Base-by-base conservation (phyloP, 2,329 filamentous ascomycete species). In the Penicillium psychrosexuale region DNA sequence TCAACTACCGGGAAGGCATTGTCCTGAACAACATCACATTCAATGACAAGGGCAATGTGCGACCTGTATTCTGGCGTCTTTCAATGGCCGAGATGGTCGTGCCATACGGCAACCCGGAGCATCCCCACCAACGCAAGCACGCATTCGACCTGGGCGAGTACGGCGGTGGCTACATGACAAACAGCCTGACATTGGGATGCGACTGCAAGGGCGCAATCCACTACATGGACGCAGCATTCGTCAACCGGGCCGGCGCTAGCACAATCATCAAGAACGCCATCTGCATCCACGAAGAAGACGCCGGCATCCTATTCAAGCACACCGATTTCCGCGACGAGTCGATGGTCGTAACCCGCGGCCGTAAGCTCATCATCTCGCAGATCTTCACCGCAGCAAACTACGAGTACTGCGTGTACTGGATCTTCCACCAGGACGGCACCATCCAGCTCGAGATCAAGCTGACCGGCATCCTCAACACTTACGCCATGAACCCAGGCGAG, bases 371-470 rank as follows among this genome's bases (percentile, higher is more conserved):
- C 68, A 82, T 97, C 62, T 91, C 91, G 61, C 91, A 96, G 64
- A 88, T 96, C 69, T 96, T 97, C 76, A 97, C 92, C 0, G 92
- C 92, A 0, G 92, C 92, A 27, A 97, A 97, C 78, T 97, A 97
- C 75, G 92, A 97, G 72, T 97, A 97, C 75, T 88, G 86, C 67
- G 81, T 85, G 7, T 87, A 93, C 78, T 96, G 90, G 91, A 87
- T 91, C 63, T 91, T 96, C 77, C 90, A 93, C 72, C 91, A 94
- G 73, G 92, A 96, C 65, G 92, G 91, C 36, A 95, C 91, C 0
- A 86, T 96, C 60, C 91, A 96, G 76, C 87, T 93, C 11, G 91
- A 96, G 72, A 89, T 96, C 72, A 90, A 93, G 73, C 84, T 96
- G 28, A 96, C 91, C 0, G 91, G 91, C 49, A 96, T 97, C 69